Conservation (phyloP, 2,329 filamentous ascomycete species). For the Aspergillus sclerotialis region DNA sequence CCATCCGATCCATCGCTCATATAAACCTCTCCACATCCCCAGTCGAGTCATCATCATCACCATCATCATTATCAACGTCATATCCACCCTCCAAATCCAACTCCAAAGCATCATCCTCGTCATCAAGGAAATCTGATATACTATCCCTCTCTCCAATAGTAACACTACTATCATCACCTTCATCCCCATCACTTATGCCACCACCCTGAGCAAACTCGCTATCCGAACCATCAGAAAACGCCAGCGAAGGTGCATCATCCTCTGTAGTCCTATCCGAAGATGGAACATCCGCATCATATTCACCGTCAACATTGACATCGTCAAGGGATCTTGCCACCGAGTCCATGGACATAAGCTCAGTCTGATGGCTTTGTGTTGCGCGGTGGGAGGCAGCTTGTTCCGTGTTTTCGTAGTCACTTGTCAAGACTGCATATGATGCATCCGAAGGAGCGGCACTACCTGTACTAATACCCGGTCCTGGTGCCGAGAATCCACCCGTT, state of each 20-base stretch:
- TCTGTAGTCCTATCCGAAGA: not conserved
- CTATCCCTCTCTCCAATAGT: not conserved
- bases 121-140: not conserved
- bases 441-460: slow-evolving; percentile 18
- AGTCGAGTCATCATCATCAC: too few relatives aligned
- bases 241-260: not conserved
- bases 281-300: not conserved
- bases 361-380: slow-evolving; percentile 25
- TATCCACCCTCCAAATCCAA: not conserved
- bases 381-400: slow-evolving; percentile 28
- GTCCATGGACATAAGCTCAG: slow-evolving; percentile 19
- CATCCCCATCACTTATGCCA: too few relatives aligned
- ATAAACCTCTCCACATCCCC: too few relatives aligned
- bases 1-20: too few relatives aligned
- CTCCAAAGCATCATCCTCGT: not conserved
- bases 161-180: not conserved
- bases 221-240: not conserved
- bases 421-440: slow-evolving; percentile 19
- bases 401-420: slow-evolving; percentile 24
- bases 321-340: slow-evolving; percentile 5
- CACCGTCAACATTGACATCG: not conserved
- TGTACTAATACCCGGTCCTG: slow-evolving; percentile 27
- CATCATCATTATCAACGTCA: too few relatives aligned
- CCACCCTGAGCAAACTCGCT: not conserved
- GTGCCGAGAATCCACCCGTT: slow-evolving; percentile 27